phyloP scores from a whole-genome alignment of 495 filamentous ascomycete genomes.

The Melanomma pulvis-pyrius region DNA sequence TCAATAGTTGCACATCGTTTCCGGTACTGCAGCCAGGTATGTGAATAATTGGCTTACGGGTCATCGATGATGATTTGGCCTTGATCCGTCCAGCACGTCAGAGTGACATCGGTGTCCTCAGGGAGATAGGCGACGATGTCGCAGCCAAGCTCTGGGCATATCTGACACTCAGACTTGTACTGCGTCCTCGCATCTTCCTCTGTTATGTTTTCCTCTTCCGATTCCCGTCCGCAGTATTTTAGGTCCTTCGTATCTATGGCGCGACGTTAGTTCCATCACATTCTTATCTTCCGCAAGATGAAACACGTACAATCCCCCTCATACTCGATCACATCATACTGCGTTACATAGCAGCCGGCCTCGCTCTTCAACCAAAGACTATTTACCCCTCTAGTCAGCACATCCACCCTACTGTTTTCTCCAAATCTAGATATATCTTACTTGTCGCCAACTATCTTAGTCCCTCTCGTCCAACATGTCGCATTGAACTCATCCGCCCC shows the following conservation, averaged over 20 bases:
- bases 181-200: slow-evolving; percentile 19
- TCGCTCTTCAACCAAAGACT: slow-evolving; percentile 33
- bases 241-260: slow-evolving; percentile 23
- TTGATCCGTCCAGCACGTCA: slow-evolving; percentile 36
- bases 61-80: slow-evolving; percentile 28
- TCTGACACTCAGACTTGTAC: slow-evolving; percentile 34
- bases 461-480: slow-evolving; percentile 36
- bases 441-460: slow-evolving; percentile 30
- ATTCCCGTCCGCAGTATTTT: slow-evolving; percentile 25
- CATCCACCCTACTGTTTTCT: neutral
- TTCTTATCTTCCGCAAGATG: neutral
- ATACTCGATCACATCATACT: slow-evolving; percentile 33
- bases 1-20: neutral
- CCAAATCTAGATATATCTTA: slow-evolving; percentile 12
- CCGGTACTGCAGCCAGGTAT: neutral
- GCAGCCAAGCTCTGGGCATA: slow-evolving; percentile 21
- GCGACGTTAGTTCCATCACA: neutral
- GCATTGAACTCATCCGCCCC: slow-evolving; percentile 21
- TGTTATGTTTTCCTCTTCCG: slow-evolving; percentile 29
- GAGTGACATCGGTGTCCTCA: slow-evolving; percentile 28
- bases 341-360: slow-evolving; percentile 35
- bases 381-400: neutral
- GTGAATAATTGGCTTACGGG: slow-evolving; percentile 18
- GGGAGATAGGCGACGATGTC: slow-evolving; percentile 24
- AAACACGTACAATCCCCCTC: slow-evolving; percentile 22